Conservation (phyloP, 2,329 filamentous ascomycete species). For the Ceratocystiopsis minuta region DNA sequence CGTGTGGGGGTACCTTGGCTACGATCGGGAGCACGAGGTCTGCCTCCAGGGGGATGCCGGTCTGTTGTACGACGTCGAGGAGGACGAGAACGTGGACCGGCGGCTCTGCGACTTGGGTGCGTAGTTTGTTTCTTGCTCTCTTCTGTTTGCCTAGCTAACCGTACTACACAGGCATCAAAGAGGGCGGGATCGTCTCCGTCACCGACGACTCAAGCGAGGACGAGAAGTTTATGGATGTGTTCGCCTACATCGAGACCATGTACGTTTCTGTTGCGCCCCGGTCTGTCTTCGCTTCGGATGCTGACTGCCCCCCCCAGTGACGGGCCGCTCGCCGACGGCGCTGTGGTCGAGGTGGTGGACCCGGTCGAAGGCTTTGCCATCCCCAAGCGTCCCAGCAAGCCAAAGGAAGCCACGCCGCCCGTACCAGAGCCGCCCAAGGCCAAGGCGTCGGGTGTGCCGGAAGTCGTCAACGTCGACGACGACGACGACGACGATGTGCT, state of each 20-base stretch:
- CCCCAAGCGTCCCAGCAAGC: constrained; percentile 33
- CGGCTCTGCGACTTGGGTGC: constrained; percentile 59
- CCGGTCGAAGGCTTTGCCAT: constrained; percentile 24
- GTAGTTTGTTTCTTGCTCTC: constrained; percentile 5
- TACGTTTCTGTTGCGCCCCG: constrained; percentile 19
- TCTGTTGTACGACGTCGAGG: constrained; percentile 76
- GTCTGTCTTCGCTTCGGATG: not conserved
- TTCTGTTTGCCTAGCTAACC: constrained; percentile 9
- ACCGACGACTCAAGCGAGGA: constrained; percentile 52
- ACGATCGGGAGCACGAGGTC: constrained; percentile 54
- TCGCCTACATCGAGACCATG: constrained; percentile 50
- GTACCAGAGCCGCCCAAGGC: constrained; percentile 15
- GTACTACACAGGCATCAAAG: constrained; percentile 37
- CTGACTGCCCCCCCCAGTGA: too few relatives aligned
- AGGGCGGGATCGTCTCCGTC: constrained; percentile 62
- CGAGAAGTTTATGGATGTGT: constrained; percentile 59
- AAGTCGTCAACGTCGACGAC: constrained; percentile 8
- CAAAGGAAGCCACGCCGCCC: constrained; percentile 13
- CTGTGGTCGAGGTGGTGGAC: too few relatives aligned
- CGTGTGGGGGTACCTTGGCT: constrained; percentile 52
- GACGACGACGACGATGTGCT: constrained; percentile 19
- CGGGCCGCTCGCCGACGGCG: too few relatives aligned
- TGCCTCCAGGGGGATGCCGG: constrained; percentile 56
- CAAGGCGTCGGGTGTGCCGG: constrained; percentile 19
- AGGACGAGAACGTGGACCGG: constrained; percentile 70